Conservation (phyloP, 352 stramenopile genomes). For the Pythium grandisporangium region DNA sequence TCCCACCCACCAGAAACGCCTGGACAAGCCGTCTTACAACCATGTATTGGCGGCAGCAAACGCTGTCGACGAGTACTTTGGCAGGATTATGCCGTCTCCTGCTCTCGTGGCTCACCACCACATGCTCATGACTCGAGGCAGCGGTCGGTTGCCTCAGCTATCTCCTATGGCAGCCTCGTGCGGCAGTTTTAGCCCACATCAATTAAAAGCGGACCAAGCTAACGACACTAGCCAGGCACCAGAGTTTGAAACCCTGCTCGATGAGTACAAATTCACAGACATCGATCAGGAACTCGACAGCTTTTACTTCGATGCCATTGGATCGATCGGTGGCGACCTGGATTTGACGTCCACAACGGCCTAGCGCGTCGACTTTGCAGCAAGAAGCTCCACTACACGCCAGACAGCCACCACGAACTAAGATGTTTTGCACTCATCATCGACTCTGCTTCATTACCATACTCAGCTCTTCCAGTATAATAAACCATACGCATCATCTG, state of each 20-base stretch:
- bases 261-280: constrained; percentile 75
- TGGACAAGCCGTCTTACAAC: constrained; percentile 4
- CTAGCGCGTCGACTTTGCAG: too few relatives aligned
- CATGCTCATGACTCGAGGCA: constrained; percentile 18
- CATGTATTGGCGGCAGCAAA: constrained; percentile 14
- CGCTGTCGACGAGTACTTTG: constrained; percentile 50
- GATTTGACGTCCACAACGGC: constrained; percentile 59
- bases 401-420: too few relatives aligned
- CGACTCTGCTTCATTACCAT: too few relatives aligned
- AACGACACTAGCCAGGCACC: constrained; percentile 37
- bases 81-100: constrained; percentile 18
- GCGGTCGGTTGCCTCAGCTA: constrained; percentile 14
- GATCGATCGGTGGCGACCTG: constrained; percentile 44
- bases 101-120: constrained; percentile 3
- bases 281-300: constrained; percentile 77
- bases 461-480: too few relatives aligned
- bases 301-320: constrained; percentile 72
- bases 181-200: constrained; percentile 18
- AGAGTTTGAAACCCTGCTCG: constrained; percentile 65
- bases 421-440: too few relatives aligned
- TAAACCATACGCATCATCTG: too few relatives aligned
- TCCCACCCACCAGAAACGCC: neutral
- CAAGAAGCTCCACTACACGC: too few relatives aligned
- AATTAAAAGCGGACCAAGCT: constrained; percentile 13
- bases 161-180: too few relatives aligned